Conservation (phyloP, 148 eudicot genomes). For the Suaeda aralocaspica region DNA sequence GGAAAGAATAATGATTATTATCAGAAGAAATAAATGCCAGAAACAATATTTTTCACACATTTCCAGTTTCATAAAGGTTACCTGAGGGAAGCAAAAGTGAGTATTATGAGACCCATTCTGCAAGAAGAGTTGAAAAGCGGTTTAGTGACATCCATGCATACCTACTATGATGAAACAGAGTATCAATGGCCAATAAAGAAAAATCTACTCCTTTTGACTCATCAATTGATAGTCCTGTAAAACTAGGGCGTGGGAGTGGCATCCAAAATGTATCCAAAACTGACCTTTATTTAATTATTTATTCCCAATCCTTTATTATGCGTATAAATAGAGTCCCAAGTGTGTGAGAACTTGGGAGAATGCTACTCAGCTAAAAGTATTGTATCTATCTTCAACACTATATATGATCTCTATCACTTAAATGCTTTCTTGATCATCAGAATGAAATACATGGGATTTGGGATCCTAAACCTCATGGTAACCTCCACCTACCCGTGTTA, state of each 20-base stretch:
- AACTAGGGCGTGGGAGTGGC: too few species aligned
- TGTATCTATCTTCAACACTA: too few species aligned
- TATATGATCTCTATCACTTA: not conserved
- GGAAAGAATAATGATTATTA: constrained; percentile 6
- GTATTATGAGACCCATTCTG: constrained; percentile 85
- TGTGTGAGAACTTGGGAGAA: too few species aligned
- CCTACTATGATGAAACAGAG: not conserved
- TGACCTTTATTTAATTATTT: too few species aligned
- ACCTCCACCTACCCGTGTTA: too few species aligned
- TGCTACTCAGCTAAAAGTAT: too few species aligned
- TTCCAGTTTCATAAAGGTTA: constrained; percentile 15
- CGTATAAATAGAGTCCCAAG: too few species aligned
- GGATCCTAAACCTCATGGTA: not conserved
- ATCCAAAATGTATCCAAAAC: too few species aligned
- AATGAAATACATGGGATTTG: not conserved
- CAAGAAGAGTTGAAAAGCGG: constrained; percentile 20
- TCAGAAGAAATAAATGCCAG: not conserved
- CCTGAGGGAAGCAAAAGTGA: constrained; percentile 95
- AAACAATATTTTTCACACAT: not conserved
- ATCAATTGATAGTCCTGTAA: not conserved
- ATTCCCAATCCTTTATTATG: too few species aligned
- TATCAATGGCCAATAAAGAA: not conserved
- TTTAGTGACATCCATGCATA: constrained; percentile 14
- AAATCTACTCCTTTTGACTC: not conserved
- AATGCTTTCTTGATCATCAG: not conserved